Conservation (phyloP, 176 grass and related monocot species). For the Chloris gayana region DNA sequence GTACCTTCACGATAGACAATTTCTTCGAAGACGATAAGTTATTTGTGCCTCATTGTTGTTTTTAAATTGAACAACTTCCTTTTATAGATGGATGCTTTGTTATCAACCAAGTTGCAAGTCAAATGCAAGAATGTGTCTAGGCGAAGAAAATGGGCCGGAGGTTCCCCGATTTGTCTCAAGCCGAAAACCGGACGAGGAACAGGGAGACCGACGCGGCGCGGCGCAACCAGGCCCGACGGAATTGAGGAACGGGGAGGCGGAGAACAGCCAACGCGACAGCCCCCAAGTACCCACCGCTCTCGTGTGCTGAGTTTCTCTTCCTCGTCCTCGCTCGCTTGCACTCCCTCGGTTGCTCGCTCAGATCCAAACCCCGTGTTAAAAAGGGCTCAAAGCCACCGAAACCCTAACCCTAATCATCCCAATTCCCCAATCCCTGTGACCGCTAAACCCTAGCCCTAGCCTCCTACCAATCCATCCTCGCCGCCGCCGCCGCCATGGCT, state of each 20-base stretch:
- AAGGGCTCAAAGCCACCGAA: constrained; percentile 50
- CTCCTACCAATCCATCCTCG: constrained; percentile 8
- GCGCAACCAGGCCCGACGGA: not conserved
- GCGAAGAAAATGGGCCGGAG: not conserved
- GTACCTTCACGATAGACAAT: too few species aligned
- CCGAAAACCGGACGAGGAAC: not conserved
- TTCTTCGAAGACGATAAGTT: not conserved
- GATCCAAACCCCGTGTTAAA: constrained; percentile 55
- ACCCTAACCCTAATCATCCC: constrained; percentile 66
- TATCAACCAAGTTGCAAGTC: not conserved
- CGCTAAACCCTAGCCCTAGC: constrained; percentile 33
- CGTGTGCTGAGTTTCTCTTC: not conserved
- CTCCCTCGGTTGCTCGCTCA: constrained; percentile 10
- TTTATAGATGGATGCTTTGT: too few species aligned
- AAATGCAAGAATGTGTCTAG: not conserved
- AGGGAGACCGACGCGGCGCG: not conserved
- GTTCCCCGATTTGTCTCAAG: not conserved
- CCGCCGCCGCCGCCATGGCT: constrained; percentile 40
- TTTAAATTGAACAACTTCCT: not conserved
- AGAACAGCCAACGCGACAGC: not conserved
- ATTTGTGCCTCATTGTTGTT: not conserved
- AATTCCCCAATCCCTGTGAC: not conserved
- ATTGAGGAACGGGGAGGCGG: not conserved
- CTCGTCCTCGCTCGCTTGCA: not conserved
- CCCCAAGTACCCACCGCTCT: not conserved